These are phyloP conservation scores for Lasiodiplodia citricola DNA, from an alignment of 2,329 filamentous ascomycete genomes.

Conservation along the genomic window DNA sequence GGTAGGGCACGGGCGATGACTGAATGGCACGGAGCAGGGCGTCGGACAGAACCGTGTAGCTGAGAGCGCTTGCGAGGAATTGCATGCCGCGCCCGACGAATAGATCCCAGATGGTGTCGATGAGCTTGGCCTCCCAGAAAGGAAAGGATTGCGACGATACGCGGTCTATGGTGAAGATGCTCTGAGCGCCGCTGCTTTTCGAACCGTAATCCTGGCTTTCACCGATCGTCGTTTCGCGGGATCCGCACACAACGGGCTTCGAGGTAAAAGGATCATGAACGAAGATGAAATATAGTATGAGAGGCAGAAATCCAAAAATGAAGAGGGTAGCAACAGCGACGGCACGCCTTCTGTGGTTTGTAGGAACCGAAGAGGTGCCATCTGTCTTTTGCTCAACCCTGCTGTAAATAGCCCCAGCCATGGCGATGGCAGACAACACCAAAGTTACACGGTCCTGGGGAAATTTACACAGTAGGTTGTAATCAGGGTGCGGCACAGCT, in stretches of 20 bases:
- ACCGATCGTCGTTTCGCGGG: not conserved
- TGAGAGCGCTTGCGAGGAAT: slow-evolving; percentile 35
- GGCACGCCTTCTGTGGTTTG: not conserved
- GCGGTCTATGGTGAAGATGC: slow-evolving; percentile 37
- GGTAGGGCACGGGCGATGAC: slow-evolving; percentile 39
- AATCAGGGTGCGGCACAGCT: not conserved
- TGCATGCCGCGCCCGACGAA: slow-evolving; percentile 41
- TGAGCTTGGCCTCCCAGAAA: slow-evolving; percentile 41
- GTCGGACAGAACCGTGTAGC: slow-evolving; percentile 42
- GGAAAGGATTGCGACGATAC: slow-evolving; percentile 33
- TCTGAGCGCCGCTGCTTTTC: slow-evolving; percentile 14
- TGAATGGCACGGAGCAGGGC: slow-evolving; percentile 42
- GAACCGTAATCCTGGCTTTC: not conserved
- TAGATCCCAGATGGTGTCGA: slow-evolving; percentile 45
- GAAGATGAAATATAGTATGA: not conserved
- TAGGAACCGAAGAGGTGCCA: not conserved
- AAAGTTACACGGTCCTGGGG: too few relatives aligned
- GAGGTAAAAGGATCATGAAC: not conserved
- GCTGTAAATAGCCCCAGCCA: not conserved
- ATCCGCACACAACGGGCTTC: not conserved
- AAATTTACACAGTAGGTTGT: not conserved
- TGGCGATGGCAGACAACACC: not conserved
- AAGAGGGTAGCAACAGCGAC: not conserved
- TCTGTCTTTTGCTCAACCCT: not conserved
- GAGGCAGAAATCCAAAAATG: not conserved